Conservation (phyloP, 2,329 filamentous ascomycete genomes). For the Septoria petroselini region DNA sequence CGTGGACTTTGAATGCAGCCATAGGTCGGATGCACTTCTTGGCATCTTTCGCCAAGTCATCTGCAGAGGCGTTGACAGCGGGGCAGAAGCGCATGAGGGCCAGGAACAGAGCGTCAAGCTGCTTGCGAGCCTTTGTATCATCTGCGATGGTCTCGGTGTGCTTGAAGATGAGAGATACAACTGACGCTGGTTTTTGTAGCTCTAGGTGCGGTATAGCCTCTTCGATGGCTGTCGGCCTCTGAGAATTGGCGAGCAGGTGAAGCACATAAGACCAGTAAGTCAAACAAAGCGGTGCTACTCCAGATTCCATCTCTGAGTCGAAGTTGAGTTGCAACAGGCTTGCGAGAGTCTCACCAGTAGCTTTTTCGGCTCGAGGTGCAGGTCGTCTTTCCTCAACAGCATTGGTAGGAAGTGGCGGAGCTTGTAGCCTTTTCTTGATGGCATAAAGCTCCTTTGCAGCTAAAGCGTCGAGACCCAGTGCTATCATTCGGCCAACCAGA, state of each 20-base stretch:
- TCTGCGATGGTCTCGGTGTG: constrained; percentile 49
- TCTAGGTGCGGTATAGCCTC: constrained; percentile 55
- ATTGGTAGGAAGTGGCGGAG: not conserved
- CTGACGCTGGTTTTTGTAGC: constrained; percentile 55
- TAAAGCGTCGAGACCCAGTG: constrained; percentile 62
- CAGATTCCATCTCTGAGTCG: constrained; percentile 40
- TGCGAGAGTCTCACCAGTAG: constrained; percentile 47
- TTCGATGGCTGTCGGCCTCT: constrained; percentile 60
- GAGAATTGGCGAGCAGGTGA: constrained; percentile 59
- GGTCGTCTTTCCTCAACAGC: not conserved
- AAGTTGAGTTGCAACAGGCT: constrained; percentile 61
- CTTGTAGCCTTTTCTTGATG: constrained; percentile 62
- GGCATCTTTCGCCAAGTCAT: constrained; percentile 54
- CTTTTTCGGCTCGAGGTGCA: not conserved
- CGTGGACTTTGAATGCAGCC: constrained; percentile 61
- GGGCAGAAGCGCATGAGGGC: constrained; percentile 64
- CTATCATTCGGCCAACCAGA: constrained; percentile 63
- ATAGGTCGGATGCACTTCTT: constrained; percentile 57
- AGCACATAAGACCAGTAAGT: constrained; percentile 64
- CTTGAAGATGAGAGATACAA: constrained; percentile 55
- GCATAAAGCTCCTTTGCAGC: constrained; percentile 66
- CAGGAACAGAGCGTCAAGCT: constrained; percentile 65
- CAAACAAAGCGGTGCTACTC: constrained; percentile 55
- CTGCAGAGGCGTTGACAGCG: constrained; percentile 62
- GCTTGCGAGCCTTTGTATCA: constrained; percentile 57